Conservation (phyloP, 2,329 filamentous ascomycete species). For the Purpureocillium lavendulum region DNA sequence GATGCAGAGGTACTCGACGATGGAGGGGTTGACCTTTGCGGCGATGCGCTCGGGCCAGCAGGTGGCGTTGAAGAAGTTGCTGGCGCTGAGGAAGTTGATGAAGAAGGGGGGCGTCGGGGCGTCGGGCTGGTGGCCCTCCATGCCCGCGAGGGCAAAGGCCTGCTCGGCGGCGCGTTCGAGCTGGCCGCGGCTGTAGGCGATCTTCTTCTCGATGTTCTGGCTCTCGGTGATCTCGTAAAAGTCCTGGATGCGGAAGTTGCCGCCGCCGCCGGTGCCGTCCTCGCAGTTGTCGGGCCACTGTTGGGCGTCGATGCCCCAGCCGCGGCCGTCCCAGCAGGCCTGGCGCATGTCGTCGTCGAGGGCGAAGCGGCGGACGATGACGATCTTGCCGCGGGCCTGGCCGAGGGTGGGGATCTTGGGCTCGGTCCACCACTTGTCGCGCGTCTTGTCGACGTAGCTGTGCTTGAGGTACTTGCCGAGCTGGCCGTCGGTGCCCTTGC, state of each 20-base stretch:
- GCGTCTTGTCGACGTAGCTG: constrained; percentile 55
- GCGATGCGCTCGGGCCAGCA: constrained; percentile 96
- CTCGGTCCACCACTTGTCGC: constrained; percentile 67
- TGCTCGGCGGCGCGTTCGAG: constrained; percentile 61
- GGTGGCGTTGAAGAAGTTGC: constrained; percentile 85
- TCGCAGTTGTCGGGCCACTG: constrained; percentile 85
- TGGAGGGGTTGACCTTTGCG: constrained; percentile 73
- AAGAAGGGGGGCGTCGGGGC: constrained; percentile 55
- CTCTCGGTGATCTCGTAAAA: constrained; percentile 82
- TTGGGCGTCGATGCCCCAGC: constrained; percentile 53
- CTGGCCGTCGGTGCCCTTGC: constrained; percentile 69
- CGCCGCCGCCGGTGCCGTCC: constrained; percentile 60
- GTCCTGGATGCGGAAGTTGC: constrained; percentile 80
- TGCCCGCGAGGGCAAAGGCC: constrained; percentile 33
- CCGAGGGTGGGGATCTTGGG: constrained; percentile 70
- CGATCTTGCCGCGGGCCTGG: constrained; percentile 71
- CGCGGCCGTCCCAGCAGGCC: constrained; percentile 38
- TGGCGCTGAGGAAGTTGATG: constrained; percentile 83
- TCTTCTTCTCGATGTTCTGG: constrained; percentile 72
- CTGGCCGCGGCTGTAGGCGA: constrained; percentile 63
- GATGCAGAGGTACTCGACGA: constrained; percentile 53
- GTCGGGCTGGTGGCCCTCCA: constrained; percentile 15
- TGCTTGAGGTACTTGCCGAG: constrained; percentile 65
- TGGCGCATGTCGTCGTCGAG: constrained; percentile 47
- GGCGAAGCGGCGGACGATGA: constrained; percentile 74